These are phyloP conservation scores for Ophiobolus disseminans DNA, from an alignment of 2,329 filamentous ascomycete species.

Conservation along the genomic window DNA sequence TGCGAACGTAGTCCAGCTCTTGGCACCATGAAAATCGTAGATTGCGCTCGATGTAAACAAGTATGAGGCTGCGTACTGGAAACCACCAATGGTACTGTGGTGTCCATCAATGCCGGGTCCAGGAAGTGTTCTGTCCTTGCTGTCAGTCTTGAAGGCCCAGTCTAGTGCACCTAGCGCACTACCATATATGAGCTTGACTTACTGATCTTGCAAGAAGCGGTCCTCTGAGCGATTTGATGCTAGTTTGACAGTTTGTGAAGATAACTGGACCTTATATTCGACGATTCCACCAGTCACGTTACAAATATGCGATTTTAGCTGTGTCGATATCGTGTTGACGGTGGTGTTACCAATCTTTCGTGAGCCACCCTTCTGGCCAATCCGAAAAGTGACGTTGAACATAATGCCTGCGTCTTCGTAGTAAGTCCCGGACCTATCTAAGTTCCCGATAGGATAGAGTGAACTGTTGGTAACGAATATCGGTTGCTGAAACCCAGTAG, in stretches of 20 bases:
- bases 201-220: conserved; percentile 1
- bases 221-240: background rate
- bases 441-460: conserved; percentile 1
- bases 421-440: background rate
- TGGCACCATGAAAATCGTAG: conserved; percentile 1
- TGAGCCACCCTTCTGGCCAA: background rate
- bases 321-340: background rate
- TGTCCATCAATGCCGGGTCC: background rate
- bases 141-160: background rate
- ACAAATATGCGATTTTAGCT: conserved; percentile 3
- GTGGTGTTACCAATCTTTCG: background rate
- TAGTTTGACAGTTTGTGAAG: background rate
- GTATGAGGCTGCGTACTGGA: conserved; percentile 4
- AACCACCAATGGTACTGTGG: conserved; percentile 6
- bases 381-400: conserved; percentile 5
- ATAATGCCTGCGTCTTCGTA: conserved; percentile 3
- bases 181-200: no score
- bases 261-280: conserved; percentile 4
- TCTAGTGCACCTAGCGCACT: no score
- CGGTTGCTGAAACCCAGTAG: background rate
- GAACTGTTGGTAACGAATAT: background rate
- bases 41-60: conserved; percentile 3
- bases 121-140: background rate
- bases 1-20: background rate
- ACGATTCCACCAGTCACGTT: conserved; percentile 2